Evolutionary conservation across 192 early-diverging fungal genomes (phyloP), one percentile per base, ranked within the genome.

Genomic region (Coemansia sp.): DNA sequence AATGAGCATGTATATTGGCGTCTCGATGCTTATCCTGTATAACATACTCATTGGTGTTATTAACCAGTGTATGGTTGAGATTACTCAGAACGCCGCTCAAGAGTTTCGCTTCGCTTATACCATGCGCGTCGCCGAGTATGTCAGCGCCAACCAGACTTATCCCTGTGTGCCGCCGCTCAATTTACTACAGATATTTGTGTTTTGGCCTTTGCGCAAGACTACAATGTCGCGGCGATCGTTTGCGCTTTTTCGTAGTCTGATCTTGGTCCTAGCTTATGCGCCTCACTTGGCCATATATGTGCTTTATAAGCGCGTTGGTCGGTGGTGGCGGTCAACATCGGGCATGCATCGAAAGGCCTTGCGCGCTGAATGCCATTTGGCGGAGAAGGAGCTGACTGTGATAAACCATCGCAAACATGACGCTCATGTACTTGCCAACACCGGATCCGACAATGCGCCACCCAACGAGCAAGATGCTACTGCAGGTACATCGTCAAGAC

Each of bases 11-110:
- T 79, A 79, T 27, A 79, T 79, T 47, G 78, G 68, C 52, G 73
- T 79, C n/a, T 79, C 78, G 18, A 74, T 79, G 72, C 72, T 79
- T 18, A 74, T 79, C 9, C 70, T 79, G 12, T 79, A 79, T 55
- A 79, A 79, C 65, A 79, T 79, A 46, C 69, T 79, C 27, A 79
- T 79, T 33, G 78, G 78, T 16, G 78, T 79, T 41, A 79, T 79
- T 65, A 79, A 79, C 63, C 78, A 79, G 60, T 74, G 72, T 50
- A 74, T 74, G 72, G 62, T 74, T 9, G 72, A 74, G 72, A 79
- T 79, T 64, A 50, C 63, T 3, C 69, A 74, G 43, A 79, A 79
- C 44, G 29, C 78, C 7, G 68, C 72, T 3, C 72, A 79, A 55
- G 78, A 79, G 69, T 79, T 79, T 62, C 64, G 78, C 9, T 79